Evolutionary conservation across 805 yeast genomes (phyloP).

Genomic region (Cyberlindnera meyerae): DNA sequence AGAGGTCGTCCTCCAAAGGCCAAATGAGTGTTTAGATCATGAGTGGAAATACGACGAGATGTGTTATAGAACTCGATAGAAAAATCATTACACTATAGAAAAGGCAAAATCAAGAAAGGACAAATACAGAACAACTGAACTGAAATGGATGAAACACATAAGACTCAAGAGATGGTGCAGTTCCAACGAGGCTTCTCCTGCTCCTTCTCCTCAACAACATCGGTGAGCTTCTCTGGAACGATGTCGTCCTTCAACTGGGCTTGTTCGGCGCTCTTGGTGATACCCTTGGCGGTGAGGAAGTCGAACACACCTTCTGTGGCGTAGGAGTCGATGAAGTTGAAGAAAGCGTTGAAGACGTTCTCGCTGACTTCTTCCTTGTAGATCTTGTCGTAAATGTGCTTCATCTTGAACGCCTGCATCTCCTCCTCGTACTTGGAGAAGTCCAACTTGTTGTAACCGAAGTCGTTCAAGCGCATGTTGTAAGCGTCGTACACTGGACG

Average conservation of each 20-base stretch:
- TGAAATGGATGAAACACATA: neutral
- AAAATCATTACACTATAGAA: no score
- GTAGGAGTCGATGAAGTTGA: conserved; percentile 82
- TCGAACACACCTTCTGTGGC: conserved; percentile 49
- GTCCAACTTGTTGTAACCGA: conserved; percentile 73
- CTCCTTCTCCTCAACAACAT: conserved; percentile 2
- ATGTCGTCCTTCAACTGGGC: conserved; percentile 1
- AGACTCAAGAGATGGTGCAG: neutral
- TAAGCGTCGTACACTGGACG: conserved; percentile 88
- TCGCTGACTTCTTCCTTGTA: conserved; percentile 86
- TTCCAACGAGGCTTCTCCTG: neutral
- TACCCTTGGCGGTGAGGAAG: conserved; percentile 38
- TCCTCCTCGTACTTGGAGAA: conserved; percentile 61
- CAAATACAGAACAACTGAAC: neutral
- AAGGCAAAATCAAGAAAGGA: neutral
- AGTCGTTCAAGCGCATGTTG: conserved; percentile 62
- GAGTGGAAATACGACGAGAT: no score
- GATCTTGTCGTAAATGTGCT: conserved; percentile 85
- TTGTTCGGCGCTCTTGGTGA: conserved; percentile 22
- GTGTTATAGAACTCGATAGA: no score
- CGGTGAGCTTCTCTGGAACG: conserved; percentile 7
- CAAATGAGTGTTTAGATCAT: neutral
- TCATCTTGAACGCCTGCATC: conserved; percentile 83
- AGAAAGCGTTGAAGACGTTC: conserved; percentile 85
- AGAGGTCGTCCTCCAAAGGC: conserved; percentile 9